Evolutionary conservation across 192 early-diverging fungal genomes (phyloP), one percentile per base, ranked within the genome.

Genomic region (Entomortierella parvispora): DNA sequence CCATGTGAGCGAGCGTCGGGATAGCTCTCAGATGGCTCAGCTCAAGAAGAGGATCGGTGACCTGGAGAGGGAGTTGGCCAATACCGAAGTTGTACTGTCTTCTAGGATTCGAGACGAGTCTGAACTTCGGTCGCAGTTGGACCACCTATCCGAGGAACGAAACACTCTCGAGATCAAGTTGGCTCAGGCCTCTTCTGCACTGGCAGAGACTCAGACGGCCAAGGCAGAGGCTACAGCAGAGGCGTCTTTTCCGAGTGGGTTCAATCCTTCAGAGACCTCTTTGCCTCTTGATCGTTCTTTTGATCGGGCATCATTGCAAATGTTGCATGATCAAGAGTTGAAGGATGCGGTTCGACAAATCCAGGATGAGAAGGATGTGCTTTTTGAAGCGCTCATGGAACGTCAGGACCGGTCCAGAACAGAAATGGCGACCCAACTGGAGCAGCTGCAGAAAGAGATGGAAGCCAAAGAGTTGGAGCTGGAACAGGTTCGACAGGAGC

Each of bases 61-160:
- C 2, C 51, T 69, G 25, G 67, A 69, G 33, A 59, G 58, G 50
- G 57, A 69, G 45, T 28, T 69, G 15, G 67, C 67, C 26, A 69
- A 42, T 32, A 34, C 57, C 2, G 67, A 69, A 25, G 37, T 60
- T 34, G 37, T 42, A 25, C 25, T 69, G 14, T 60, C 67, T 9
- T 42, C 57, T n/a, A 18, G 50, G 22, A 69, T 69, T 10, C 56
- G 58, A 23, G 67, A 69, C n/a, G 50, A 47, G 8, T 51, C 48
- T 0, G 67, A 69, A 26, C 49, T 69, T n/a, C 58, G 51, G 20
- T 40, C 29, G 18, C 48, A 69, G 42, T 26, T 69, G 37, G 67
- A 60, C 2, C 44, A 53, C 17, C 15, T 69, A 17, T 51, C 58
- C 8, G 34, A 37, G 4, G 67, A 69, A 25, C 40, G 67, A 17